These are phyloP conservation scores for Cardiosporidium cionae DNA, from an alignment of 169 alveolate species.

Conservation along the genomic window DNA sequence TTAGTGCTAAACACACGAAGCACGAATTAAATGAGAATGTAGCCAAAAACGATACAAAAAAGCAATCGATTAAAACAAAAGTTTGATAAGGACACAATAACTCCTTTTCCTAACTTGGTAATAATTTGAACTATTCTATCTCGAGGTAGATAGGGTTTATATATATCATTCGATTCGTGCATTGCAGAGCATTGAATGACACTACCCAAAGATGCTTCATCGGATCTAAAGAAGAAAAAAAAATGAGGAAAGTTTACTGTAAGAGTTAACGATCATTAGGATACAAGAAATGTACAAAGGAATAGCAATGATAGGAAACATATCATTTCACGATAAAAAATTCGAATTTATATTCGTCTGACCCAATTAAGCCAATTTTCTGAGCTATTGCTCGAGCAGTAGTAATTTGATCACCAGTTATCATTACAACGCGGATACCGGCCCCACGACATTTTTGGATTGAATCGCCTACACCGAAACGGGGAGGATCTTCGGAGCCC, in stretches of 20 bases:
- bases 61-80: no score
- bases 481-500: conserved; percentile 90
- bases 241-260: no score
- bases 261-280: no score
- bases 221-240: no score
- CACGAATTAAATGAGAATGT: not conserved
- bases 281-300: no score
- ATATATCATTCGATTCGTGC: not conserved
- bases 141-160: not conserved
- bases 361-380: conserved; percentile 60
- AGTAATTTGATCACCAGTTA: conserved; percentile 94
- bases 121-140: not conserved
- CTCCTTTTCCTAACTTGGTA: no score
- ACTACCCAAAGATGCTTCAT: no score
- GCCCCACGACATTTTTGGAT: conserved; percentile 86
- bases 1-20: conserved; percentile 5
- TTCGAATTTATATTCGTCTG: not conserved
- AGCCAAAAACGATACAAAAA: no score
- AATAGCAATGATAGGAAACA: no score
- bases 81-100: no score
- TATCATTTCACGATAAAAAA: no score
- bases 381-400: conserved; percentile 94
- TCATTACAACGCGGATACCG: conserved; percentile 97
- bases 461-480: conserved; percentile 95
- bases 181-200: not conserved